Evolutionary conservation across 202 grass and related monocot species (phyloP).

Genomic region (Schoenoplectus tabernaemontani): DNA sequence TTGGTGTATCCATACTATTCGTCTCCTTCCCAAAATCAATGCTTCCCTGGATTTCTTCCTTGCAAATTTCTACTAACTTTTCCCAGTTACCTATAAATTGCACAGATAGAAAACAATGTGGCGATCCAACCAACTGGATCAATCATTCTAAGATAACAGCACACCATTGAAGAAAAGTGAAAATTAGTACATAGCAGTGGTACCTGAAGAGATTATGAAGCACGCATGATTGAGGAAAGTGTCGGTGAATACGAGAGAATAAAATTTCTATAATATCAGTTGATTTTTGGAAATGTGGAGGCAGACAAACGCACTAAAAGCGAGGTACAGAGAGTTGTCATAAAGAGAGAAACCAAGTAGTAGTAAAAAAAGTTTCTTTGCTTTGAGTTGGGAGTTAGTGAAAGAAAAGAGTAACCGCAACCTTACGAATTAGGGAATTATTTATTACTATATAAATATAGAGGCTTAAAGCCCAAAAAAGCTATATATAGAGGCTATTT

Average conservation of each 20-base stretch:
- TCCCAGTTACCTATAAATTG: not conserved
- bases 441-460: not conserved
- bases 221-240: not conserved
- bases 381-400: not conserved
- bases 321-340: conserved; percentile 1
- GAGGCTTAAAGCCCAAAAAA: not conserved
- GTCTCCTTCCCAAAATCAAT: not conserved
- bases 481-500: conserved; percentile 1
- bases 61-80: not conserved
- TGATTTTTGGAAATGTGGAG: conserved; percentile 2
- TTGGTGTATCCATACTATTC: conserved; percentile 8
- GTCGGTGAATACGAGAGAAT: not conserved
- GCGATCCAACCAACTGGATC: not conserved
- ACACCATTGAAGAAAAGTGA: not conserved
- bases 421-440: not conserved
- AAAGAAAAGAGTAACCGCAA: not conserved
- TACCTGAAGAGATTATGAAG: not conserved
- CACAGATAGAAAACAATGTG: not conserved
- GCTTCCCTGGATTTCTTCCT: not conserved
- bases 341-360: conserved; percentile 3
- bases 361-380: not conserved
- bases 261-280: not conserved
- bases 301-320: not conserved
- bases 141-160: conserved; percentile 2
- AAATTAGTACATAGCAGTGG: not conserved